A percentile compares a stretch with the other conserved stretches of the same genome.
Conservation (phyloP, 345 rosid species). For the Aurinia saxatilis region DNA sequence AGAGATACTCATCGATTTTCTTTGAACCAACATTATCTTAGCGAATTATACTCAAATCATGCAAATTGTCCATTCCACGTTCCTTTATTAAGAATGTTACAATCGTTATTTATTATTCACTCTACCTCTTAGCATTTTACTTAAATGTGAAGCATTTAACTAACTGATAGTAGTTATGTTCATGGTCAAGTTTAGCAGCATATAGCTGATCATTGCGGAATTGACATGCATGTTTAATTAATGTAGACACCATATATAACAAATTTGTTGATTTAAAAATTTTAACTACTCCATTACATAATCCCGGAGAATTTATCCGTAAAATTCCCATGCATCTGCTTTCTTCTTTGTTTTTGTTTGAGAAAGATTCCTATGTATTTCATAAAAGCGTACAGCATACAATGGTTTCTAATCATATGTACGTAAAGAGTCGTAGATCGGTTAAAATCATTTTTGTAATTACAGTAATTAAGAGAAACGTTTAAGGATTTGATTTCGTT, state of each 20-base stretch:
- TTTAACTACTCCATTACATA: neutral
- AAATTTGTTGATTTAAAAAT: neutral
- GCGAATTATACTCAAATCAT: constrained; percentile 20
- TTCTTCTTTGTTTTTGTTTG: no score
- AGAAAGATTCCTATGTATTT: neutral
- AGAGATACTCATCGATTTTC: neutral
- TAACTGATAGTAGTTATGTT: no score
- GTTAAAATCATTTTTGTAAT: neutral
- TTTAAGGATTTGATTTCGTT: neutral
- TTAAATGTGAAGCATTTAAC: constrained; percentile 1
- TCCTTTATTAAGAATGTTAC: neutral
- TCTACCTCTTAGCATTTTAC: constrained; percentile 1
- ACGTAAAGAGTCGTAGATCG: neutral
- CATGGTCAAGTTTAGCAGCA: neutral
- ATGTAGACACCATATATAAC: neutral
- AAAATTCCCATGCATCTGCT: neutral
- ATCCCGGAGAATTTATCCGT: neutral
- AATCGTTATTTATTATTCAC: neutral
- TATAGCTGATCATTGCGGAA: neutral
- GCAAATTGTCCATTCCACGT: constrained; percentile 1
- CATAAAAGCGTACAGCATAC: no score
- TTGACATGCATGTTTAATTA: neutral
- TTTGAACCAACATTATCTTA: neutral
- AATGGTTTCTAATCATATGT: neutral
- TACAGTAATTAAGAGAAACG: neutral